Evolutionary conservation across 345 rosid genomes (phyloP).

Genomic region (Sonneratia alba): DNA sequence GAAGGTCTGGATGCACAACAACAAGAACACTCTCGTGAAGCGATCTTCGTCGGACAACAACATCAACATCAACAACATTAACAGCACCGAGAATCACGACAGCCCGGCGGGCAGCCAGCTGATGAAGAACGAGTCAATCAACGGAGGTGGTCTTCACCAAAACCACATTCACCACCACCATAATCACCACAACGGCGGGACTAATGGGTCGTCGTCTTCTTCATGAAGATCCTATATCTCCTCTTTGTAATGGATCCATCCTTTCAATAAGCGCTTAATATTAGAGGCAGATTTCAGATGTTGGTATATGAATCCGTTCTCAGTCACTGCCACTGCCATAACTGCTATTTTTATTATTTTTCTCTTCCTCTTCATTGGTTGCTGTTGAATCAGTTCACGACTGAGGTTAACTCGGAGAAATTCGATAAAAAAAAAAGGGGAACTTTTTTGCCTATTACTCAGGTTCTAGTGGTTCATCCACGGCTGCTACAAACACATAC

Average conservation of each 20-base stretch:
- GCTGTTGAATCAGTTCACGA: neutral
- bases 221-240: neutral
- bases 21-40: constrained; percentile 27
- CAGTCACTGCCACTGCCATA: neutral
- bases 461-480: no score
- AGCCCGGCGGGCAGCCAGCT: neutral
- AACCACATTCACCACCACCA: neutral
- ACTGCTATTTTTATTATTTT: no score
- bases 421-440: neutral
- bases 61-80: constrained; percentile 1
- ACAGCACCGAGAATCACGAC: neutral
- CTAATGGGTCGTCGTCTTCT: constrained; percentile 6
- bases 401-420: neutral
- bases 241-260: neutral
- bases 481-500: no score
- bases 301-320: no score
- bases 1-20: constrained; percentile 52
- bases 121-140: neutral
- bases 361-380: neutral
- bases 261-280: neutral
- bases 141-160: neutral
- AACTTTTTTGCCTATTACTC: neutral
- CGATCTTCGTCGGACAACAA: neutral
- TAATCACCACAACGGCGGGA: neutral
- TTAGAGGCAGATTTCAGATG: neutral